These are phyloP conservation scores for Litsea cubeba DNA, from an alignment of 164 flowering plant species.

Conservation along the genomic window DNA sequence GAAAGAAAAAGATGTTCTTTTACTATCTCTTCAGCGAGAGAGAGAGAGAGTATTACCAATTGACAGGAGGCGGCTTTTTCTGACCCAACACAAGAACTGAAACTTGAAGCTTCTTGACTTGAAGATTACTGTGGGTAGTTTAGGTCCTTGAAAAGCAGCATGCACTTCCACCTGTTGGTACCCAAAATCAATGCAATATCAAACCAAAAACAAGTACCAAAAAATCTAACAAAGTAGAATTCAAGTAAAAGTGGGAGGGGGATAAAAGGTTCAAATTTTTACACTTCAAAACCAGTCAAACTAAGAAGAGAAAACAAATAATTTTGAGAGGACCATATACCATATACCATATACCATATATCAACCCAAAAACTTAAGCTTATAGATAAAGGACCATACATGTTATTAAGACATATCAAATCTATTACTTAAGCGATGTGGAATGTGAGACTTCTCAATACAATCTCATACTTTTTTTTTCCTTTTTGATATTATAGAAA, in stretches of 20 bases:
- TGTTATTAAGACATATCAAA: no score
- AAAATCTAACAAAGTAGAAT: background rate
- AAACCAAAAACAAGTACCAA: background rate
- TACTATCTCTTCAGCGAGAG: background rate
- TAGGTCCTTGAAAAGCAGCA: constrained; percentile 82
- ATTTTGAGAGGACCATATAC: no score
- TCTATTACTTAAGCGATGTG: no score
- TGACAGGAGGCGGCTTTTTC: constrained; percentile 53
- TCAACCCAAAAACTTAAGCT: no score
- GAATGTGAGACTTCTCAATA: no score
- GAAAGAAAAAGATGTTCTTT: background rate
- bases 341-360: no score
- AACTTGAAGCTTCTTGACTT: constrained; percentile 91
- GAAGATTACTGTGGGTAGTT: constrained; percentile 65
- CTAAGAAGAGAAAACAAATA: background rate
- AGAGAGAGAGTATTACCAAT: constrained; percentile 37
- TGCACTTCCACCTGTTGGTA: constrained; percentile 71
- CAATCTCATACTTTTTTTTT: background rate
- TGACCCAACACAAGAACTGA: constrained; percentile 80
- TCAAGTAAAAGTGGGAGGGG: background rate
- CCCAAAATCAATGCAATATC: background rate
- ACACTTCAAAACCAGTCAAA: background rate
- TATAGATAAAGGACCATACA: no score
- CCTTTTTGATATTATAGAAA: background rate
- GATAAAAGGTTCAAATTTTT: no score